Base-by-base conservation (phyloP, 73 alveolate genomes). In the Paramecium primaurelia region DNA sequence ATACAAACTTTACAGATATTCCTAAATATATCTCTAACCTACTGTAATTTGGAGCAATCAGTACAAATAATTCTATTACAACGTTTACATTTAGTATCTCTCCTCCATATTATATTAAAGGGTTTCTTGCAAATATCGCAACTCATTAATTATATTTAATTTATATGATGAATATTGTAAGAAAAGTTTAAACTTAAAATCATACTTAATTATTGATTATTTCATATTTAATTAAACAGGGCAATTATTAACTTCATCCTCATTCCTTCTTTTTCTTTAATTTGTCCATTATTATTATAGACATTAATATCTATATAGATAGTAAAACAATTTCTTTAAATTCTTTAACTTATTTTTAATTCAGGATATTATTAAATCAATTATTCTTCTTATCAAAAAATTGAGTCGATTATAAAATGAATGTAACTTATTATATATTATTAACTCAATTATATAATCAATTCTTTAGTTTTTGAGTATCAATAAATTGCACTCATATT, bases 81-180 rank as follows among this genome's bases (percentile, higher is more conserved):
- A 30, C 87, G 40, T 38, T 73, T 73, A 40, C 87, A 73, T 73
- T 73, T 37, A 5, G 87, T 36, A 30, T 73, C 60, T 18, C 59
- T 73, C 18, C 59, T 73, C 58, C 87, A 40, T 7, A 73, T 16
- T 22, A 34, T 37, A 22, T 25, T 37, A 20, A 36, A 73, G 6
- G 58, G 58, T 73, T 34, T 37, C 47, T 73, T 73, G 16, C 87
- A 73, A 40, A 73, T 73, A 37, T 73, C 87, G 11, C 87, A 73
- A 38, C 59, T 73, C 87, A 73, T 22, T 22, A 22, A 37, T 18
- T 3, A 54, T n/a, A 18, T 54, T 22, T 54, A 54, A 54, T 54
- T 54, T 54, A 54, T n/a, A 54, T 54, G 32, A n/a, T n/a, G 69
- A 54, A 54, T 18, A 54, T 54, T 54, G 28, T 54, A 54, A 54